These are phyloP conservation scores for Malassezia psittaci DNA, from an alignment of 1,284 basidiomycete species.

Conservation along the genomic window DNA sequence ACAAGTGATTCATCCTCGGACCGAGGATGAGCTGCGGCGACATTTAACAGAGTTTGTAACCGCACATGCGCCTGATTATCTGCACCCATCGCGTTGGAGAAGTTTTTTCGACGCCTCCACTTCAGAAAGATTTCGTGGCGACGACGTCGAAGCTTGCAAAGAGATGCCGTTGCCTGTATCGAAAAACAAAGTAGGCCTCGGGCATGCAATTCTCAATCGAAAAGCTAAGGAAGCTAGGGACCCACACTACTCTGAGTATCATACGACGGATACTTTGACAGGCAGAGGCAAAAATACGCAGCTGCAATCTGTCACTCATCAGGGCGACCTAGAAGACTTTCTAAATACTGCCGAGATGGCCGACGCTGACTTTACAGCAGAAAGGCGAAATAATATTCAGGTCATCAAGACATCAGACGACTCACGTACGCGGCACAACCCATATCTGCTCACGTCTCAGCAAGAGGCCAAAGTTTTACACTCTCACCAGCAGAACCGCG, in stretches of 20 bases:
- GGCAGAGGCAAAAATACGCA: constrained; percentile 39
- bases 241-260: constrained; percentile 33
- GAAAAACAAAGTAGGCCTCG: constrained; percentile 45
- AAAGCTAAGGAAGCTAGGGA: constrained; percentile 34
- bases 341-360: constrained; percentile 88
- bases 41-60: constrained; percentile 84
- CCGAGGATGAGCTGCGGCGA: constrained; percentile 57
- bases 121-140: constrained; percentile 4
- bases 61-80: constrained; percentile 42
- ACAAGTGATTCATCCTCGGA: constrained; percentile 4
- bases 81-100: constrained; percentile 1
- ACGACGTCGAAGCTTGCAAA: not conserved
- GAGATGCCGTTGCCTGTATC: constrained; percentile 37
- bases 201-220: constrained; percentile 42
- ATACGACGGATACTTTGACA: constrained; percentile 50
- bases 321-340: constrained; percentile 90
- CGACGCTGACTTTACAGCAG: constrained; percentile 92
- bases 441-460: constrained; percentile 71
- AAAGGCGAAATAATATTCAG: constrained; percentile 73
- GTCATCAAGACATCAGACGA: constrained; percentile 62
- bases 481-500: constrained; percentile 37
- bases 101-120: constrained; percentile 13
- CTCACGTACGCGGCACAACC: constrained; percentile 55
- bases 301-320: constrained; percentile 86
- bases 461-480: constrained; percentile 60